phyloP scores from a whole-genome alignment of 1,284 basidiomycete species.

The Omphalotus olearius region DNA sequence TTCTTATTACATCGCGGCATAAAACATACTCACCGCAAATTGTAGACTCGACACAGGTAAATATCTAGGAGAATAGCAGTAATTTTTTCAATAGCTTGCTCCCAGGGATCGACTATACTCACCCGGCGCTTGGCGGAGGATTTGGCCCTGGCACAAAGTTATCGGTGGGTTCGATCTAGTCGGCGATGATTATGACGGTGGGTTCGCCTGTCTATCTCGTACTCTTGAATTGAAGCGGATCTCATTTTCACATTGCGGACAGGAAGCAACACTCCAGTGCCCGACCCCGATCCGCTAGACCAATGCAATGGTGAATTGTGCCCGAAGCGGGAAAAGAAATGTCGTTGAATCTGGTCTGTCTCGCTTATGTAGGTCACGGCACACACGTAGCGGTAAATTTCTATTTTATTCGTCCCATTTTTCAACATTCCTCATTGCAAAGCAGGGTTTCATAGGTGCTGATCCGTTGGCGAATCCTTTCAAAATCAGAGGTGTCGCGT shows the following conservation, averaged over 20 bases:
- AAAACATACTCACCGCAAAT: background rate
- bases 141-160: constrained; percentile 61
- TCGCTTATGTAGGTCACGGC: constrained; percentile 38
- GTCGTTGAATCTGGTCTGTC: constrained; percentile 14
- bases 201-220: background rate
- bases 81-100: background rate
- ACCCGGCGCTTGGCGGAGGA: constrained; percentile 59
- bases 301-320: constrained; percentile 36
- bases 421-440: constrained; percentile 16
- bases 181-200: constrained; percentile 33
- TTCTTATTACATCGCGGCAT: background rate
- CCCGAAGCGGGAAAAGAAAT: background rate
- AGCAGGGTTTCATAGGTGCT: constrained; percentile 57
- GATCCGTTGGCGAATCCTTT: constrained; percentile 47
- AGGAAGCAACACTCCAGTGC: constrained; percentile 13
- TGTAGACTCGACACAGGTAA: constrained; percentile 28
- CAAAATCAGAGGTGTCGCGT: constrained; percentile 52
- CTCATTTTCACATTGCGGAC: background rate
- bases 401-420: background rate
- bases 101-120: constrained; percentile 49
- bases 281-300: constrained; percentile 28
- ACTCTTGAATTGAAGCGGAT: background rate
- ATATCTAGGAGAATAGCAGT: background rate
- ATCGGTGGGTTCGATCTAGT: constrained; percentile 55
- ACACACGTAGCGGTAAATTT: constrained; percentile 52